Percentiles rank a stretch among this genome's conserved stretches.
These are phyloP conservation scores for Vitis cinerea DNA, from an alignment of 164 flowering plant genomes.

Conservation along the genomic window DNA sequence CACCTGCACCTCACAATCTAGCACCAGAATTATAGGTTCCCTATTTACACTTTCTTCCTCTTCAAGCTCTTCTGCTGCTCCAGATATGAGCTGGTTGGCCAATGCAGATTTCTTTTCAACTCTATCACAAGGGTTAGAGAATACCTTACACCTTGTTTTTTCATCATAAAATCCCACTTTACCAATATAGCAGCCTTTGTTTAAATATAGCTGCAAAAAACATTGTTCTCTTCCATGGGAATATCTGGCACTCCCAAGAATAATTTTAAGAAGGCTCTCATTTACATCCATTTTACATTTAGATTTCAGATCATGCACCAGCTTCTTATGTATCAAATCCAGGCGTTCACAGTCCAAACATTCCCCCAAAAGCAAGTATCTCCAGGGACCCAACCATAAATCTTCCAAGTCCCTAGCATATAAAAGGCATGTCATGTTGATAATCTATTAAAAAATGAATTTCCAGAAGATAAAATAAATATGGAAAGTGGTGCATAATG, in stretches of 20 bases:
- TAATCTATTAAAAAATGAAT: neutral
- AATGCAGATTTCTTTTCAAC: constrained; percentile 21
- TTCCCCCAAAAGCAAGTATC: constrained; percentile 65
- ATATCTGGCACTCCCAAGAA: constrained; percentile 44
- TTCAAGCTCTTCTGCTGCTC: constrained; percentile 43
- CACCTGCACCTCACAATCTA: constrained; percentile 87
- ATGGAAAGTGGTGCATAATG: neutral
- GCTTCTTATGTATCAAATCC: constrained; percentile 34
- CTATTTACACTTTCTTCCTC: constrained; percentile 27
- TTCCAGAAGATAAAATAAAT: neutral
- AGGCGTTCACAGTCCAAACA: constrained; percentile 36
- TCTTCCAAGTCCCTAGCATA: constrained; percentile 70
- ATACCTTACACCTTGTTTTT: constrained; percentile 20
- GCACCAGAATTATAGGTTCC: constrained; percentile 72
- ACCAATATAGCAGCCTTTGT: constrained; percentile 52
- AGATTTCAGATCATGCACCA: constrained; percentile 42
- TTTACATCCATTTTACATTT: constrained; percentile 44
- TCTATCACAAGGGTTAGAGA: constrained; percentile 19
- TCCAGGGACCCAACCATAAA: constrained; percentile 90
- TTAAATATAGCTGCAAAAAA: constrained; percentile 36
- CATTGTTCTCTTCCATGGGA: constrained; percentile 36
- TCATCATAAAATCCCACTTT: constrained; percentile 26
- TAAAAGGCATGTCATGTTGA: neutral
- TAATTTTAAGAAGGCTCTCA: constrained; percentile 49
- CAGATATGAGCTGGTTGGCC: constrained; percentile 41